Evolutionary conservation across 2,329 filamentous ascomycete species (phyloP).

Genomic region (Epichloe gansuensis): DNA sequence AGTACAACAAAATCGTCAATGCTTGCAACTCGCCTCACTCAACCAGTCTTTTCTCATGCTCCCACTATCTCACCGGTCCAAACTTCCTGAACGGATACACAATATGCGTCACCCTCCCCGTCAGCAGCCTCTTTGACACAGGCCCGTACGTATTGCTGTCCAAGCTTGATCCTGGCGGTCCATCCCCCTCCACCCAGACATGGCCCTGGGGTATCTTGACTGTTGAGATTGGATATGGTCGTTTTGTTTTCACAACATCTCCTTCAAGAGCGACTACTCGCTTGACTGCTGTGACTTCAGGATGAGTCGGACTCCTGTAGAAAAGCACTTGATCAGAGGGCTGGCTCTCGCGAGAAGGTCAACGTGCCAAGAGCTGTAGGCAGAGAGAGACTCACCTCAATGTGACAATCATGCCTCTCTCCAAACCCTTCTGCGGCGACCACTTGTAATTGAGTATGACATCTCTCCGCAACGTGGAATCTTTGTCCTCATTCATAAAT

Average conservation of each 20-base stretch:
- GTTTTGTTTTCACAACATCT: conserved; percentile 56
- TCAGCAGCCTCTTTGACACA: conserved; percentile 60
- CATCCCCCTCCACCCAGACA: conserved; percentile 88
- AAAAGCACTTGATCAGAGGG: not conserved
- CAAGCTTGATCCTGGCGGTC: conserved; percentile 50
- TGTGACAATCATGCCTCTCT: conserved; percentile 63
- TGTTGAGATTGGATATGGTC: conserved; percentile 41
- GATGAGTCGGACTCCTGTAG: conserved; percentile 56
- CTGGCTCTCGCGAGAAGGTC: not conserved
- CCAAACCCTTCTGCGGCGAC: conserved; percentile 42
- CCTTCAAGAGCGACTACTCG: conserved; percentile 70
- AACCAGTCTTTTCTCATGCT: conserved; percentile 25
- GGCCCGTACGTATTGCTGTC: conserved; percentile 92
- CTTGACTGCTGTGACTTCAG: conserved; percentile 63
- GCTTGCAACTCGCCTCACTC: conserved; percentile 1
- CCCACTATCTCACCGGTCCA: conserved; percentile 45
- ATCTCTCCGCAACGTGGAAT: conserved; percentile 41
- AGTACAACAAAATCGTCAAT: not conserved
- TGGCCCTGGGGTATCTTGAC: conserved; percentile 68
- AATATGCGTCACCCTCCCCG: conserved; percentile 60
- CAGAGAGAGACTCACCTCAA: conserved; percentile 36
- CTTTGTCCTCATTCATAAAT: conserved; percentile 54
- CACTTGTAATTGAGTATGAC: conserved; percentile 47
- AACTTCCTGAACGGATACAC: conserved; percentile 54
- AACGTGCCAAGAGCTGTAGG: not conserved